These are phyloP conservation scores for Flueggea neowawraea DNA, from an alignment of 441 rosid species.

Conservation along the genomic window DNA sequence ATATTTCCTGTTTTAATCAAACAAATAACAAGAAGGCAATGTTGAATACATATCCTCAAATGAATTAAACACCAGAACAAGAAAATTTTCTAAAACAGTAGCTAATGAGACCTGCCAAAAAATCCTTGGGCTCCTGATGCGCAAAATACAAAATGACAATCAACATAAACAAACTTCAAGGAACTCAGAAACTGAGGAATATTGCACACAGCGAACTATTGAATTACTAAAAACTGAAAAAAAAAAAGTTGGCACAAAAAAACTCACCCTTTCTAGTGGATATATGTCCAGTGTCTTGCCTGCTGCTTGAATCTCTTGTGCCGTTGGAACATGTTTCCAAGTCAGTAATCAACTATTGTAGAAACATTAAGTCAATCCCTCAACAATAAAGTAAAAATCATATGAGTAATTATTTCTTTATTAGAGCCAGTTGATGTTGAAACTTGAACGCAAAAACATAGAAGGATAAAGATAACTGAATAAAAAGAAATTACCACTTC, in stretches of 20 bases:
- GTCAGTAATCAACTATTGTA: slow-evolving; percentile 56
- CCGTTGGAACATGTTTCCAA: slow-evolving; percentile 59
- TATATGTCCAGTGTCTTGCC: slow-evolving; percentile 25
- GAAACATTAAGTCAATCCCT: slow-evolving; percentile 34
- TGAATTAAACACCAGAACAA: no score
- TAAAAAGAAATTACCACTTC: slow-evolving; percentile 46
- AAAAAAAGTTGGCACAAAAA: not conserved
- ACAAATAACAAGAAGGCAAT: no score
- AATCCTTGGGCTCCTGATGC: no score
- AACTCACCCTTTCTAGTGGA: slow-evolving; percentile 50
- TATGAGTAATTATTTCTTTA: not conserved
- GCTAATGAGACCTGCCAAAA: no score
- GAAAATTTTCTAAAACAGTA: no score
- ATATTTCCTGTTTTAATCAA: no score
- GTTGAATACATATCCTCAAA: no score
- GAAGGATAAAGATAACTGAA: not conserved
- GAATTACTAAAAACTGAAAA: slow-evolving; percentile 35
- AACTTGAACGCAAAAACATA: not conserved
- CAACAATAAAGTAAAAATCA: slow-evolving; percentile 7
- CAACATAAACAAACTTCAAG: no score
- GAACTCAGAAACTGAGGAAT: no score
- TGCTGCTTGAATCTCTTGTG: slow-evolving; percentile 42
- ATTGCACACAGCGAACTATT: no score
- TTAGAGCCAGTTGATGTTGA: not conserved
- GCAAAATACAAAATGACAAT: no score